Percentiles rank a stretch among this genome's conserved stretches.
Conservation (phyloP, 352 stramenopile genomes). For the Thraustochytrium sp. region DNA sequence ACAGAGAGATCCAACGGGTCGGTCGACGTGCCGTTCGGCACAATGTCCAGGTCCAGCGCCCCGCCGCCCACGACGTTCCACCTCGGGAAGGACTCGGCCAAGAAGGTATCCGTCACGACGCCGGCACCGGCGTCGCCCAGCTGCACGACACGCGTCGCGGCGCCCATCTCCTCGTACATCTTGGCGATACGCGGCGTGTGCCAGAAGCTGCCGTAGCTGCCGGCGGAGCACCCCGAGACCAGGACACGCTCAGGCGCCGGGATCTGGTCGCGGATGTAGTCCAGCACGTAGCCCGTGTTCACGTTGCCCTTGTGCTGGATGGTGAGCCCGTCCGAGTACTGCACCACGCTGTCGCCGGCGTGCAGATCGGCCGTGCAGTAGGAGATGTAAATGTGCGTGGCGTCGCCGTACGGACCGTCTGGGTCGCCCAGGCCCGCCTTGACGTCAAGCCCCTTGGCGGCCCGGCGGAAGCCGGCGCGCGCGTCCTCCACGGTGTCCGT, state of each 20-base stretch:
- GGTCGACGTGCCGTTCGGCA: not conserved
- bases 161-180: not conserved
- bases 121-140: not conserved
- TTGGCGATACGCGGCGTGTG: not conserved
- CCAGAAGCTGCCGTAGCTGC: not conserved
- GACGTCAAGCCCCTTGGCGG: not conserved
- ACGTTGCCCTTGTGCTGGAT: conserved; percentile 16
- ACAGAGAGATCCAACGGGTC: not conserved
- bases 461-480: not conserved
- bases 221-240: not conserved
- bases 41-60: not conserved
- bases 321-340: not conserved
- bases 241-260: not conserved
- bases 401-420: not conserved
- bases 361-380: conserved; percentile 27
- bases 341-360: not conserved
- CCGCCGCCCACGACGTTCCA: not conserved
- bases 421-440: not conserved
- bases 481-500: not conserved
- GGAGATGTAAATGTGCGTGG: not conserved
- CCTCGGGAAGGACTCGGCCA: not conserved
- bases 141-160: not conserved
- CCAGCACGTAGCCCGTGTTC: not conserved
- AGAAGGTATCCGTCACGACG: not conserved
- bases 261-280: not conserved